Evolutionary conservation across 2,329 filamentous ascomycete species (phyloP).

Genomic region (Fusarium haematococcum): DNA sequence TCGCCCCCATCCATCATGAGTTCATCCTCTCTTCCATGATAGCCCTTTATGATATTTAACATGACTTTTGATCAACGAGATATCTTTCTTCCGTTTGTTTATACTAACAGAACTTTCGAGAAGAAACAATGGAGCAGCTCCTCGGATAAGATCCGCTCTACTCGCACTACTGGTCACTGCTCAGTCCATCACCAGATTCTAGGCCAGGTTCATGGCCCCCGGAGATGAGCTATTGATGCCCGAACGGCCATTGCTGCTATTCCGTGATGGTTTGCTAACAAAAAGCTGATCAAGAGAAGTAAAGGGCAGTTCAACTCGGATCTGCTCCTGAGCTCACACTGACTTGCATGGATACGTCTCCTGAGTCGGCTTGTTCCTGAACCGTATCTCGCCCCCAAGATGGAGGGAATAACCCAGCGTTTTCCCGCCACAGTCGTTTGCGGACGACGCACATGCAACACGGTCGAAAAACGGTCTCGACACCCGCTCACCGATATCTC

Average conservation of each 20-base stretch:
- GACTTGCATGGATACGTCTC: slow-evolving; percentile 12
- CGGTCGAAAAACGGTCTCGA: slow-evolving; percentile 13
- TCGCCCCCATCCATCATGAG: neutral
- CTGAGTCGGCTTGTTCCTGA: neutral
- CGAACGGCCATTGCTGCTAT: neutral
- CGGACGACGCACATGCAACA: slow-evolving; percentile 10
- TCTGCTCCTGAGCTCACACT: slow-evolving; percentile 3
- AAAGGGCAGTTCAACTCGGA: neutral
- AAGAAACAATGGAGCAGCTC: neutral
- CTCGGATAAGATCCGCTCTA: neutral
- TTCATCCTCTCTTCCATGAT: neutral
- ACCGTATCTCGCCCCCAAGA: neutral
- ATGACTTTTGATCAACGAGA: neutral
- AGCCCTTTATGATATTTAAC: neutral
- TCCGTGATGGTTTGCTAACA: neutral
- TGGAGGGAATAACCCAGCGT: neutral
- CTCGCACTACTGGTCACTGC: slow-evolving; percentile 7
- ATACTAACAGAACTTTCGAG: neutral
- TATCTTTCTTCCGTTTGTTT: neutral
- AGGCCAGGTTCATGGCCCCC: neutral
- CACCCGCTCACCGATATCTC: slow-evolving; percentile 20
- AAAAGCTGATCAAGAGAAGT: neutral
- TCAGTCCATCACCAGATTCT: neutral
- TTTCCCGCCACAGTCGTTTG: slow-evolving; percentile 7
- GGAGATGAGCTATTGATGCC: slow-evolving; percentile 1